Evolutionary conservation across 176 grass and related monocot genomes (phyloP), one percentile per base, ranked within the genome.

Genomic region (Dactylis glomerata): DNA sequence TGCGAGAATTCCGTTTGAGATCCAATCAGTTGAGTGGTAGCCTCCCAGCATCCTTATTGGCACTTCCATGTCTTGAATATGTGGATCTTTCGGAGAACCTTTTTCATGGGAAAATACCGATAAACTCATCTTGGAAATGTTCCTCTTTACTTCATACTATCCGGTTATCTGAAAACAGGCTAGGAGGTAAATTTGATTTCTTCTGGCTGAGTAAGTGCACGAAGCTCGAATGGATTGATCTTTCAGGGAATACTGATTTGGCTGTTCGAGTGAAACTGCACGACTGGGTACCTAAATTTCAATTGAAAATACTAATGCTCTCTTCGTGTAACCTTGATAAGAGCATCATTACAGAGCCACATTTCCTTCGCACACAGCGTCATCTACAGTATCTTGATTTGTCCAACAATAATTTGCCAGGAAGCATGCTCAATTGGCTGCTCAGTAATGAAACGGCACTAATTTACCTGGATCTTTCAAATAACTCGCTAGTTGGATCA

Each of bases 341-440:
- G 12, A 62, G 12, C 47, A n/a, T 54, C 0, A 61, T 90, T 59
- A 19, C 16, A 5, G 78, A 77, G 32, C 80, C 59, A 50, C 2
- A 55, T 28, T 92, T 92, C 24, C 49, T 92, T 17, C n/a, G 2
- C 14, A 79, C 82, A 51, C 86, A 89, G 4, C 4, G 15, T 58
- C 36, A 79, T 52, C 36, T 92, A 4, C 3, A 70, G 5, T 0
- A 44, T 13, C 80, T 92, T 34, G 79, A 86, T 58, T 77, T 92
- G 45, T 83, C 90, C 0, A 58, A 81, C 54, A 92, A 50, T 61
- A 78, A 69, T 34, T 69, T 88, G 22, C 12, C 11, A 5, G 91
- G 80, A 40, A 79, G 3, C 10, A 65, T 90, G 63, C 84, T 81
- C 1, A 68, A 28, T 37, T 92, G 84, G 75, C 3, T 89, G 15